Evolutionary conservation across 176 grass and related monocot species (phyloP).

Genomic region (Aegilops sharonensis): DNA sequence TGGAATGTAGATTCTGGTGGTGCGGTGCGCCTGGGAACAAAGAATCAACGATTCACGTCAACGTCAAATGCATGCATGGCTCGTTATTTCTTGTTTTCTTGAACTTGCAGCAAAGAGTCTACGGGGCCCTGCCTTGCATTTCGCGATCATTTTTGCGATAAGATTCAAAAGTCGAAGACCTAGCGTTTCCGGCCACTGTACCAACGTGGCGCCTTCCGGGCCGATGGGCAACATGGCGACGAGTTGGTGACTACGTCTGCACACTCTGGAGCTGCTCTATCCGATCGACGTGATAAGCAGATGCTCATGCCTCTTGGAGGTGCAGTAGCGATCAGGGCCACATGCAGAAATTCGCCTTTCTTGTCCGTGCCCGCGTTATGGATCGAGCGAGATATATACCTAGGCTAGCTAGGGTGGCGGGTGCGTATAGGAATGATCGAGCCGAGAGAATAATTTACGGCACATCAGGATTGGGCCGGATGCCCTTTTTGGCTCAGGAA

Average conservation of each 20-base stretch:
- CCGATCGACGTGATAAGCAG: neutral
- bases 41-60: neutral
- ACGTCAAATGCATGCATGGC: neutral
- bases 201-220: neutral
- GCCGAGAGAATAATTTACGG: slow-evolving; percentile 14
- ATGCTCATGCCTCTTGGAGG: neutral
- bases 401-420: slow-evolving; percentile 11
- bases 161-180: neutral
- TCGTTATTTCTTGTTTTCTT: too few species aligned
- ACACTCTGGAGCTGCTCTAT: neutral
- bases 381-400: neutral
- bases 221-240: neutral
- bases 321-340: neutral
- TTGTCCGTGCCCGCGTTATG: neutral
- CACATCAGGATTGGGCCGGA: neutral
- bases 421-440: neutral
- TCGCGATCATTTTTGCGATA: neutral
- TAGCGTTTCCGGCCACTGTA: neutral
- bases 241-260: neutral
- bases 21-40: too few species aligned
- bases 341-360: neutral
- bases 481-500: neutral
- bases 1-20: slow-evolving; percentile 15
- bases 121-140: neutral
- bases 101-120: neutral